phyloP scores from a whole-genome alignment of 176 grass and related monocot genomes.

The Urochloa ruziziensis region DNA sequence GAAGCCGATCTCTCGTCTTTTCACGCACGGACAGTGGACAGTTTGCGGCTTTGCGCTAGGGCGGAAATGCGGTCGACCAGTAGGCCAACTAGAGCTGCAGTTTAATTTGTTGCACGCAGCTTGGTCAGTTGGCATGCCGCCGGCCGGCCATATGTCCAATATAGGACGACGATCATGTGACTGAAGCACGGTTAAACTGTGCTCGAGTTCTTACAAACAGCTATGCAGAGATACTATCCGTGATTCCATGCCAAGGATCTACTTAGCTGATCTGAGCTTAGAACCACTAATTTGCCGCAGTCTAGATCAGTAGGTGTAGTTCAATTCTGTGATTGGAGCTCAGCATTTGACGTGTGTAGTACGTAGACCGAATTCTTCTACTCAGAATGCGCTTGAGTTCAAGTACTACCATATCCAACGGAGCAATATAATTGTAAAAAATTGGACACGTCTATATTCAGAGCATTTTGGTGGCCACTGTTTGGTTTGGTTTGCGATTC shows the following conservation, averaged over 20 bases:
- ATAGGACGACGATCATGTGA: slow-evolving; percentile 15
- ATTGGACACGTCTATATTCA: no score
- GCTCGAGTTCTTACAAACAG: background rate
- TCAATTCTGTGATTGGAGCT: background rate
- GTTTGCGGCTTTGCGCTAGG: background rate
- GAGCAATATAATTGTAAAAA: no score
- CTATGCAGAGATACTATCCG: background rate
- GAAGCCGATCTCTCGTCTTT: slow-evolving; percentile 48
- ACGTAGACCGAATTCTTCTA: background rate
- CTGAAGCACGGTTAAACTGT: background rate
- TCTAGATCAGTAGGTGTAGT: background rate
- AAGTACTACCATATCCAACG: no score
- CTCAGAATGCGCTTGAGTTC: no score
- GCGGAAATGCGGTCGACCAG: background rate
- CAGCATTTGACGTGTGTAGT: background rate
- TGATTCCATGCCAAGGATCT: background rate
- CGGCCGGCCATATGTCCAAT: background rate
- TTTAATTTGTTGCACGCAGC: slow-evolving; percentile 22
- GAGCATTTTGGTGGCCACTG: background rate
- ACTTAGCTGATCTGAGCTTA: background rate
- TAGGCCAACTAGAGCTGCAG: background rate
- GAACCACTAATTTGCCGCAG: background rate
- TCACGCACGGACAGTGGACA: slow-evolving; percentile 20
- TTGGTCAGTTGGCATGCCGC: background rate
- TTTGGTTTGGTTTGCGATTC: background rate